Evolutionary conservation across 306 rosid genomes (phyloP).

Genomic region (Acacia crassicarpa): DNA sequence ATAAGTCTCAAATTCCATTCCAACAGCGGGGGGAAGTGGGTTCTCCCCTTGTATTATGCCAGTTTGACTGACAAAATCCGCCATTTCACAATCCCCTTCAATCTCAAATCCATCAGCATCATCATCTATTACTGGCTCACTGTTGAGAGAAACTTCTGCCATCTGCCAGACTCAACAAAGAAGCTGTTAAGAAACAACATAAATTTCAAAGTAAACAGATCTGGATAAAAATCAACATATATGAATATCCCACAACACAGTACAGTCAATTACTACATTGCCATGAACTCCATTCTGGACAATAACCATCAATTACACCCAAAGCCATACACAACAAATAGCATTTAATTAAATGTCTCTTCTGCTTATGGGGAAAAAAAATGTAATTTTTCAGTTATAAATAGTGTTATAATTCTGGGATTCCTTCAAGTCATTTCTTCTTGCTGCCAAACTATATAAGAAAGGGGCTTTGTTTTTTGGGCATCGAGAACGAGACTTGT

Average conservation of each 20-base stretch:
- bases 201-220: not conserved
- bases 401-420: not conserved
- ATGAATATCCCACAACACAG: not conserved
- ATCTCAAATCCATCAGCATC: conserved; percentile 58
- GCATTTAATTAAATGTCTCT: not conserved
- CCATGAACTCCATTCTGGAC: not conserved
- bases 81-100: conserved; percentile 58
- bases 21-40: conserved; percentile 67
- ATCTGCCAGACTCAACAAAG: conserved; percentile 33
- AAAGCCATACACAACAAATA: not conserved
- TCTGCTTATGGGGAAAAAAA: not conserved
- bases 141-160: conserved; percentile 72
- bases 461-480: not conserved
- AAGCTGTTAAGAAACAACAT: not conserved
- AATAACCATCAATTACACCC: not conserved
- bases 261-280: not conserved
- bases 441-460: not conserved
- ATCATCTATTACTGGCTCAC: conserved; percentile 61
- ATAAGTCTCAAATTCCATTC: conserved; percentile 78
- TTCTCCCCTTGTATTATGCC: conserved; percentile 57
- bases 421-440: not conserved
- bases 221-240: not conserved
- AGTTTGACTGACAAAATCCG: conserved; percentile 46
- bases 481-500: not conserved
- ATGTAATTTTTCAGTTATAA: not conserved